Evolutionary conservation across 192 early-diverging fungal genomes (phyloP).

Genomic region (Funneliformis geosporum): DNA sequence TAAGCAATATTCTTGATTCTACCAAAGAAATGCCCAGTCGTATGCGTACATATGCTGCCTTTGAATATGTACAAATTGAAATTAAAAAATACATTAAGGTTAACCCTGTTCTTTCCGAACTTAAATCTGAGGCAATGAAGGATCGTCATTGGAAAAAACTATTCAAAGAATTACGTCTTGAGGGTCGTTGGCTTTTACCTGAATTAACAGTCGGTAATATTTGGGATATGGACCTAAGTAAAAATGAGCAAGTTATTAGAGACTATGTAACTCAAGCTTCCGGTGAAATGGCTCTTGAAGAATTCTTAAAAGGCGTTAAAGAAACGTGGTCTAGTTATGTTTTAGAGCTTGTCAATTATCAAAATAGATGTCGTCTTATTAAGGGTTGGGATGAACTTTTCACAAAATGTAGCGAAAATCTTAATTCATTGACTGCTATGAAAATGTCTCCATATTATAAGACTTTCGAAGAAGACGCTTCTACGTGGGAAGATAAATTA

Average conservation of each 20-base stretch:
- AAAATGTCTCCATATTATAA: conserved; percentile 96
- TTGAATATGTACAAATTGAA: conserved; percentile 88
- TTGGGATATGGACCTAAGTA: conserved; percentile 91
- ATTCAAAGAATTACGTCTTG: conserved; percentile 79
- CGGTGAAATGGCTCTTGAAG: conserved; percentile 99
- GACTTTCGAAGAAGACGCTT: conserved; percentile 97
- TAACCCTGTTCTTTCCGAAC: conserved; percentile 77
- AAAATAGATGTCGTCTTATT: conserved; percentile 96
- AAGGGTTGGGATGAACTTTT: conserved; percentile 99
- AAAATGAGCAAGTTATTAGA: conserved; percentile 82
- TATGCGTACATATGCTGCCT: conserved; percentile 97
- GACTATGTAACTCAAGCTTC: conserved; percentile 92
- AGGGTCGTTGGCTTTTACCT: conserved; percentile 64
- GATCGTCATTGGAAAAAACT: conserved; percentile 98
- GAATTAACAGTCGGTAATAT: conserved; percentile 94
- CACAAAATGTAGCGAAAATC: conserved; percentile 92
- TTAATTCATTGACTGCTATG: conserved; percentile 95
- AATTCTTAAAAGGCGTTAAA: conserved; percentile 89
- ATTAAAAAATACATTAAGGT: conserved; percentile 79
- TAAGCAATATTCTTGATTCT: conserved; percentile 77
- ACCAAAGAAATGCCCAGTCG: conserved; percentile 95
- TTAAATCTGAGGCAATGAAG: conserved; percentile 95
- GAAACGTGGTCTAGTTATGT: conserved; percentile 93
- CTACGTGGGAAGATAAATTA: conserved; percentile 93
- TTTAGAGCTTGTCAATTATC: conserved; percentile 95